Evolutionary conservation across 805 yeast genomes (phyloP), one percentile per base, ranked within the genome.

Genomic region (Myxozyma nipponensis): DNA sequence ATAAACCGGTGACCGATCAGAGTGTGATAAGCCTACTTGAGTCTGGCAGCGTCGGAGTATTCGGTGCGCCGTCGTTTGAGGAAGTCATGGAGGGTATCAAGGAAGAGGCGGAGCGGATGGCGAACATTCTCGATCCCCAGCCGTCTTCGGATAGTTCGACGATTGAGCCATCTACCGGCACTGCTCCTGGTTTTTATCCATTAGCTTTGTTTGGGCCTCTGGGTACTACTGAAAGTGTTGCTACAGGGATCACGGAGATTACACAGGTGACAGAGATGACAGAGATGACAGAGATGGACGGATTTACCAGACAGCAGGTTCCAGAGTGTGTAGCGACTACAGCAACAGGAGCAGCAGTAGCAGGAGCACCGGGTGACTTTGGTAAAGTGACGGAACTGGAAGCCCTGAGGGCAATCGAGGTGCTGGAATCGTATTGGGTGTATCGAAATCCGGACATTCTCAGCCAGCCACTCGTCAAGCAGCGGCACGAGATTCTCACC

Each of bases 21-120:
- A 17, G n/a, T 4, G 13, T 44, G 21, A 24, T 13, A 10, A 18
- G n/a, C 19, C 10, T 44, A 9, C 37, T 44, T 15, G 38, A 26
- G 6, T 18, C 32, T 15, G 26, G 32, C 10, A 47, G 35, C n/a
- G 50, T 43, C 9, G 41, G 30, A 15, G 13, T 37, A 15, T 44
- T 54, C 25, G 21, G 46, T 0, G 49, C 26, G 10, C 58, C 58
- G 5, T 38, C 54, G 7, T 34, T 54, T 13, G 57, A 54, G 23
- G 58, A 54, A 32, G 19, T 54, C 5, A 19, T 54, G 6, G 53
- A 54, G 5, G 58, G 52, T 21, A 50, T 53, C 19, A 47, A 35
- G 7, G 53, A 48, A 17, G 57, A 53, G 19, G 57, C 52, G 6
- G 52, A 32, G 18, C 41, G 44, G 37, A 19, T 43, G 18, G 38